These are phyloP conservation scores for Nannochloris sp. DNA, from an alignment of 139 green algal genomes.

Conservation along the genomic window DNA sequence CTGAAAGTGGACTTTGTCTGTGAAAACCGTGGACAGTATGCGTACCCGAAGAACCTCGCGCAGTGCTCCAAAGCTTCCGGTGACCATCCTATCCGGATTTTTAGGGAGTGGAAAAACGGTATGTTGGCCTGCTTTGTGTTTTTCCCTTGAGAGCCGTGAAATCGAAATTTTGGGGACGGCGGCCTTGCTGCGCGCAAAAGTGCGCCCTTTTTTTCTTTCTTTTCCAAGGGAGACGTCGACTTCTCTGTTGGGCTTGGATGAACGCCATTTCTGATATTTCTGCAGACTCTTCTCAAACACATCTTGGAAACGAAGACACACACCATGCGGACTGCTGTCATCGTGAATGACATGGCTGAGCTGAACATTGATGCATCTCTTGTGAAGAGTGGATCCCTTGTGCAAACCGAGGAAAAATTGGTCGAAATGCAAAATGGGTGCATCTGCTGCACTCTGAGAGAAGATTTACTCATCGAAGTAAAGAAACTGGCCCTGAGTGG, in stretches of 20 bases:
- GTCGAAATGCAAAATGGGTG: conserved; percentile 72
- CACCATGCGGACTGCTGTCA: conserved; percentile 32
- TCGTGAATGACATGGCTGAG: conserved; percentile 77
- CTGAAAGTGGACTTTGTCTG: no score
- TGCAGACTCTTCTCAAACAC: conserved; percentile 54
- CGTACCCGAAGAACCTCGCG: no score
- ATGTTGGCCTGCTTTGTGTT: neutral
- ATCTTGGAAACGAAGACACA: conserved; percentile 45
- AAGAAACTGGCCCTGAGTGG: conserved; percentile 30
- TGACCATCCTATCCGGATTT: conserved; percentile 66
- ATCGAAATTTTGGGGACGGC: neutral
- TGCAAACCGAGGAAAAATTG: conserved; percentile 25
- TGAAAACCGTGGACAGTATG: no score
- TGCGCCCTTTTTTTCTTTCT: neutral
- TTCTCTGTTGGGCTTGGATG: no score
- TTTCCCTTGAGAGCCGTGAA: neutral
- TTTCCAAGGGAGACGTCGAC: no score
- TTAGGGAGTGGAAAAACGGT: conserved; percentile 69
- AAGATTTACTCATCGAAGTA: conserved; percentile 59
- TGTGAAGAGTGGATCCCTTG: conserved; percentile 29
- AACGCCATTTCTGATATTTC: neutral
- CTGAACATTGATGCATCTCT: conserved; percentile 75
- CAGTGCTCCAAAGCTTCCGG: conserved; percentile 28
- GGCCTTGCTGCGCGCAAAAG: neutral
- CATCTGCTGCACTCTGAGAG: conserved; percentile 76